These are phyloP conservation scores for Neurospora cerealis DNA, from an alignment of 495 filamentous ascomycete species.

Conservation along the genomic window DNA sequence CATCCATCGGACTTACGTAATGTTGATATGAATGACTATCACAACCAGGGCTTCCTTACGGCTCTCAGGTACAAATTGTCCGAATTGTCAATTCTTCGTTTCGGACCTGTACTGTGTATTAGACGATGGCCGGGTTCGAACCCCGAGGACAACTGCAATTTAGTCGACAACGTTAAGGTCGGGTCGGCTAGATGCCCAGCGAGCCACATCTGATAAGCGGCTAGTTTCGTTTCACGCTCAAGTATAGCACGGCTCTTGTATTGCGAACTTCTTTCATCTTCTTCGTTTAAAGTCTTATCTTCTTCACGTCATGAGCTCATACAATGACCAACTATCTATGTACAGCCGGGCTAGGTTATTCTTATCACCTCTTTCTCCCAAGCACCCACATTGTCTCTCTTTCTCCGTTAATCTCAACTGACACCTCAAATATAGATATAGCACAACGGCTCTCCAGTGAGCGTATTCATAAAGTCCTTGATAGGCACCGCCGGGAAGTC, in stretches of 20 bases:
- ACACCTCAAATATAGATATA: slow-evolving; percentile 12
- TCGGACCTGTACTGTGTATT: not conserved
- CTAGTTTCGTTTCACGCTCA: not conserved
- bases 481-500: slow-evolving; percentile 10
- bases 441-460: slow-evolving; percentile 14
- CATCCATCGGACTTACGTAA: not conserved
- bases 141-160: not conserved
- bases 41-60: not conserved
- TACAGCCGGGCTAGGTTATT: not conserved
- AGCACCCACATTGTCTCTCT: not conserved
- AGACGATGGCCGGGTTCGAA: not conserved
- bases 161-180: not conserved
- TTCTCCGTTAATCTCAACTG: not conserved
- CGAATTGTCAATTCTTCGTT: not conserved
- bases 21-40: not conserved
- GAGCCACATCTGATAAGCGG: not conserved
- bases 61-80: not conserved
- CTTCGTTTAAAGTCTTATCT: not conserved
- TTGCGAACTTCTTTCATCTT: not conserved
- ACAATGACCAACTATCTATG: not conserved
- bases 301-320: not conserved
- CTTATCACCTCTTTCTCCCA: not conserved
- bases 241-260: not conserved
- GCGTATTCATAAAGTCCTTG: slow-evolving; percentile 9
- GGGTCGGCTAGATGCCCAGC: not conserved